Percentiles rank a stretch among this genome's conserved stretches.
Conservation (phyloP, 106 monocot genomes). For the Apostasia ramifera region DNA sequence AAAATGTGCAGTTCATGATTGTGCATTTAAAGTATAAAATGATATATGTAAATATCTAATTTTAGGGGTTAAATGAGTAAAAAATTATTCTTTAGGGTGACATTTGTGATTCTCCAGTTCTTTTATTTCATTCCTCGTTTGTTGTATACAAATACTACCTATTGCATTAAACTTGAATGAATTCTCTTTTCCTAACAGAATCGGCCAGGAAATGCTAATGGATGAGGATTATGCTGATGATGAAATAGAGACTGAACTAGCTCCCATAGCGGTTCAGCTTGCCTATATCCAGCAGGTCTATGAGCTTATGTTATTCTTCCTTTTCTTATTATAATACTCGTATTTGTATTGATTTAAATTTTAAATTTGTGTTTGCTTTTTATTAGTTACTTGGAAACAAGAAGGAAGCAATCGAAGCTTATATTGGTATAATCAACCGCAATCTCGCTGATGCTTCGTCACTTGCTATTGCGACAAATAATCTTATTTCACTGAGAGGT, state of each 20-base stretch:
- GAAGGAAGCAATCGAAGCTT: slow-evolving; percentile 69
- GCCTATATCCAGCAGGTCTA: slow-evolving; percentile 80
- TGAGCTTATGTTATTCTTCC: background rate
- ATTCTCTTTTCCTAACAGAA: slow-evolving; percentile 29
- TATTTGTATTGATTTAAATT: background rate
- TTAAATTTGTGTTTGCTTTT: slow-evolving; percentile 9
- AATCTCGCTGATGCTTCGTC: slow-evolving; percentile 79
- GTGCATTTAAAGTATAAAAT: too few species aligned
- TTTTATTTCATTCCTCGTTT: background rate
- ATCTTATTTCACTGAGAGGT: slow-evolving; percentile 72
- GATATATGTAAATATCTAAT: too few species aligned
- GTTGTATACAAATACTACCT: too few species aligned
- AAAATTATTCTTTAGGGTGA: background rate
- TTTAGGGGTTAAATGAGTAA: too few species aligned
- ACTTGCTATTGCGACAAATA: slow-evolving; percentile 80
- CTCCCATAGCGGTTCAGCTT: slow-evolving; percentile 87
- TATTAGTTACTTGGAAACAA: slow-evolving; percentile 64
- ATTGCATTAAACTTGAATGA: too few species aligned
- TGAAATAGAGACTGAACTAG: slow-evolving; percentile 90
- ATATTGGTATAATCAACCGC: slow-evolving; percentile 45
- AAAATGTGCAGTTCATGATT: too few species aligned
- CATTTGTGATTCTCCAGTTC: background rate
- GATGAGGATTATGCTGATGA: slow-evolving; percentile 84
- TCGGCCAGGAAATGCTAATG: slow-evolving; percentile 92
- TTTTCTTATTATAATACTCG: background rate